These are phyloP conservation scores for Cymbopogon citratus DNA, from an alignment of 176 grass and related monocot species.

Conservation along the genomic window DNA sequence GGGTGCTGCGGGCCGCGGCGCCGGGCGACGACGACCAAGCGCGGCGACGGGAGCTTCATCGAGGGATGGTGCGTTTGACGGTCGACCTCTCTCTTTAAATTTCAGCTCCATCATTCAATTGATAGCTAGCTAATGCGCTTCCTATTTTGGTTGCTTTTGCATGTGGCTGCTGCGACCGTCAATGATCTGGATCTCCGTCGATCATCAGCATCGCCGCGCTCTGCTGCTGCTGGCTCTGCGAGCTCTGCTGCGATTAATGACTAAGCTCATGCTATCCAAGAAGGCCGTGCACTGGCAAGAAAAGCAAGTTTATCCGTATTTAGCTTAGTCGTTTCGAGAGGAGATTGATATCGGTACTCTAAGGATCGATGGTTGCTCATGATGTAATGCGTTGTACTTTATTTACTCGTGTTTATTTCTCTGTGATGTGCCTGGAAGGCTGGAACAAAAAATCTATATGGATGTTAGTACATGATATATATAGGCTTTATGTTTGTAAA, in stretches of 20 bases:
- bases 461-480: too few species aligned
- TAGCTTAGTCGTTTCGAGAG: not conserved
- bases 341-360: not conserved
- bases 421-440: too few species aligned
- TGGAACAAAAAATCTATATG: too few species aligned
- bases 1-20: slow-evolving; percentile 2
- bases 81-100: not conserved
- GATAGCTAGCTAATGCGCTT: not conserved
- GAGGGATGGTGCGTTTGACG: slow-evolving; percentile 31
- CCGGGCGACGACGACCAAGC: not conserved
- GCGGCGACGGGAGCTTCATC: slow-evolving; percentile 31
- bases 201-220: slow-evolving; percentile 38
- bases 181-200: not conserved
- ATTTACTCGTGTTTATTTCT: not conserved
- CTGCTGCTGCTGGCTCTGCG: slow-evolving; percentile 53
- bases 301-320: not conserved
- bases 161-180: not conserved
- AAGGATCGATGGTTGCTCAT: not conserved
- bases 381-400: not conserved
- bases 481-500: too few species aligned
- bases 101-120: too few species aligned
- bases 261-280: not conserved
- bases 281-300: not conserved
- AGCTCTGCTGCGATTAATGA: slow-evolving; percentile 39
- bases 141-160: not conserved